Base-by-base conservation (phyloP, 192 early-diverging fungal species). In the Mortierella alpina region DNA sequence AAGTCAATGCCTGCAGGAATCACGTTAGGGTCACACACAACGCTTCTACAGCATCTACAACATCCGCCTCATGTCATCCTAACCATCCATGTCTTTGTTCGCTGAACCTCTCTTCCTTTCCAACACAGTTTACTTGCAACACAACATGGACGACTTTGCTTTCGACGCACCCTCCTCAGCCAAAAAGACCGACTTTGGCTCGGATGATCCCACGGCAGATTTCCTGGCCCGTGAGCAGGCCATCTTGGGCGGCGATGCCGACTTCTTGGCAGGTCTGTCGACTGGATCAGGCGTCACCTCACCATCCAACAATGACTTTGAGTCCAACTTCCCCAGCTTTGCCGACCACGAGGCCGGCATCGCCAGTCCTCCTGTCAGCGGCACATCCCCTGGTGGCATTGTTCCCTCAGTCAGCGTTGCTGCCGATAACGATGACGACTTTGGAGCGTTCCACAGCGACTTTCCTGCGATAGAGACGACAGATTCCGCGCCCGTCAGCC, bases 151-250 rank as follows among this genome's bases (percentile, higher is more conserved):
- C 47, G 76, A 80, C 45, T 72, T 80, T 54, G 54, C 65, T 3
- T 75, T 75, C 40, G 73, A 75, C 59, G 18, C 75, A n/a, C 66
- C 75, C 45, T 42, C 69, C 50, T 70, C 74, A 44, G 31, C 31
- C 20, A 72, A 73, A 52, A 83, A 68, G 59, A 71, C 66, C 31
- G 72, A 67, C 59, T 68, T 84, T 56, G 71, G 59, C 13, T 78
- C 78, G 7, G 85, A 83, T 67, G 92, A 95, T 66, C 92, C 91
- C 23, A 91, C 88, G 41, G 89, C 89, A 67, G 92, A 93, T 49
- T 95, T 95, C 62, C 87, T 95, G 54, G 92, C 93, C 20, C 86
- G 90, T 63, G 93, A 95, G 83, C 88, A 90, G 40, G 92, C 89
- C 14, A 84, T 87, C 17, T 84, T 95, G 45, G 93, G 93, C 54